Percentiles rank a stretch among this genome's conserved stretches.
phyloP scores from a whole-genome alignment of 164 flowering plant species.

The Paratinospora sagittata region DNA sequence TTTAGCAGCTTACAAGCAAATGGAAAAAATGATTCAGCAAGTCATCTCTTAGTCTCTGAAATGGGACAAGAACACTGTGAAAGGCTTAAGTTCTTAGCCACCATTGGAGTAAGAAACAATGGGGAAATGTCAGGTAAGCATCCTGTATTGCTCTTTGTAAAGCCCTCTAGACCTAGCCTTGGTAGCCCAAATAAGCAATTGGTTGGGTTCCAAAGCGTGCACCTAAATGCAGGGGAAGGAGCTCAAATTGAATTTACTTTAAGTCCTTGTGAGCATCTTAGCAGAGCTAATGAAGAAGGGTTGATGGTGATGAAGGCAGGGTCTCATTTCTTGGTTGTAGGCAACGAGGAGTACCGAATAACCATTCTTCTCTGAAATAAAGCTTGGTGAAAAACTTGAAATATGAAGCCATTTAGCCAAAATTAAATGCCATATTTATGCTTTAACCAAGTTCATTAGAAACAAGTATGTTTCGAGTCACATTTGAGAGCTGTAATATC shows the following conservation, averaged over 20 bases:
- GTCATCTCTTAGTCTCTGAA: conserved; percentile 35
- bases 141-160: conserved; percentile 56
- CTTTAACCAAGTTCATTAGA: not conserved
- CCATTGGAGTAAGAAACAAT: conserved; percentile 43
- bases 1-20: conserved; percentile 12
- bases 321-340: conserved; percentile 48
- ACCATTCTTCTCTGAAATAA: conserved; percentile 17
- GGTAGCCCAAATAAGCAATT: conserved; percentile 50
- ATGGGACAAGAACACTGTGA: conserved; percentile 44
- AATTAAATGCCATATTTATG: not conserved
- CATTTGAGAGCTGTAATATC: too few relatives aligned
- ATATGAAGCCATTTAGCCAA: not conserved
- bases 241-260: conserved; percentile 40
- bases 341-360: conserved; percentile 47
- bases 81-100: conserved; percentile 30
- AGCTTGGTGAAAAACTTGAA: not conserved
- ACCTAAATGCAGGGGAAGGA: conserved; percentile 42
- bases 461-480: not conserved
- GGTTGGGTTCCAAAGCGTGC: conserved; percentile 64
- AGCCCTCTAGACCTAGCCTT: conserved; percentile 15
- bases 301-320: conserved; percentile 62
- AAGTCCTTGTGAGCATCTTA: conserved; percentile 71
- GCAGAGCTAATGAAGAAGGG: conserved; percentile 58
- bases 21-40: conserved; percentile 7
- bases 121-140: conserved; percentile 77